Conservation (phyloP, 2,329 filamentous ascomycete species). For the Alternaria tenuissima region DNA sequence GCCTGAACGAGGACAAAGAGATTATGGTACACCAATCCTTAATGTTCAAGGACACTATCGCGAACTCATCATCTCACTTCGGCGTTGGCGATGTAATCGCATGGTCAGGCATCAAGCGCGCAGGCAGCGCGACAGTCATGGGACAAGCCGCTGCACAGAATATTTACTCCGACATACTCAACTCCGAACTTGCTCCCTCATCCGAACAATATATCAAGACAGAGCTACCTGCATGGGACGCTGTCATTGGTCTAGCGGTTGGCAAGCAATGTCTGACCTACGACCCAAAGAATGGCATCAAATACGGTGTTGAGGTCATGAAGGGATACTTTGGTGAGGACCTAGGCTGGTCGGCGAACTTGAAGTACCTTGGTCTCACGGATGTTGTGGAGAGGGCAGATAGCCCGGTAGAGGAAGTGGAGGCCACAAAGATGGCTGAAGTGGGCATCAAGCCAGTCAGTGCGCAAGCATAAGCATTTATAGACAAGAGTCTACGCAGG, state of each 20-base stretch:
- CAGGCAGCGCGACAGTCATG: conserved; percentile 77
- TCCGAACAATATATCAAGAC: conserved; percentile 28
- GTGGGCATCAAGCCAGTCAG: conserved; percentile 43
- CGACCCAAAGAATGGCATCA: conserved; percentile 64
- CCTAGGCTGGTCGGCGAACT: conserved; percentile 59
- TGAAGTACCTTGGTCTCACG: conserved; percentile 45
- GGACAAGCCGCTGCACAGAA: conserved; percentile 73
- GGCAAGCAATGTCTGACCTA: conserved; percentile 74
- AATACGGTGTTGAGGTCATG: conserved; percentile 69
- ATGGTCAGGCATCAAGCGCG: conserved; percentile 83
- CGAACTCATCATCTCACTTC: conserved; percentile 70
- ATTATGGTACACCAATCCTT: conserved; percentile 67
- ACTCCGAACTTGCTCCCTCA: conserved; percentile 35
- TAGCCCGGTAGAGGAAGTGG: conserved; percentile 21
- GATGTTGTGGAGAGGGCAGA: conserved; percentile 43
- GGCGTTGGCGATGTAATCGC: conserved; percentile 73
- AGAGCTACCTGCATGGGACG: conserved; percentile 48
- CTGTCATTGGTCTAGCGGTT: conserved; percentile 74
- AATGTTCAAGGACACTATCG: conserved; percentile 61
- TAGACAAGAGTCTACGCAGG: conserved; percentile 3
- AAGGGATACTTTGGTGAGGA: conserved; percentile 72
- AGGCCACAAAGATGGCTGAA: conserved; percentile 35
- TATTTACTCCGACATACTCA: conserved; percentile 47
- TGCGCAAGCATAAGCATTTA: conserved; percentile 25
- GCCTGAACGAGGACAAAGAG: conserved; percentile 70